Conservation (phyloP, 1,284 basidiomycete genomes). For the Naganishia albida region DNA sequence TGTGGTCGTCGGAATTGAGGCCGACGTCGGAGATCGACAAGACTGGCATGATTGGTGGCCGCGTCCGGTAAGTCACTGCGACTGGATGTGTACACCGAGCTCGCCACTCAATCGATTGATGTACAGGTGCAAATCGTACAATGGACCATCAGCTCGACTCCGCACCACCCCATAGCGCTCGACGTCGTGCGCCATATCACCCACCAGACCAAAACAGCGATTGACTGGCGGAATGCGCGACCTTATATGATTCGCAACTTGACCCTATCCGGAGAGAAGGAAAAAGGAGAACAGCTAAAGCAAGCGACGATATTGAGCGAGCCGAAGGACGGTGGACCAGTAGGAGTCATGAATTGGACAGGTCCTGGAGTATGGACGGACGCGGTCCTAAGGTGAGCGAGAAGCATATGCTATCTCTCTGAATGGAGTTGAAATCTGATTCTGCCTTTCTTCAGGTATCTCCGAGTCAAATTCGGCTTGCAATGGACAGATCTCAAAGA, state of each 20-base stretch:
- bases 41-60: constrained; percentile 55
- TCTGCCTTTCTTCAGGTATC: constrained; percentile 38
- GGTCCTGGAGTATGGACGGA: constrained; percentile 51
- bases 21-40: constrained; percentile 51
- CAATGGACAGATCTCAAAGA: constrained; percentile 50
- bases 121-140: constrained; percentile 53
- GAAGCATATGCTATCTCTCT: neutral
- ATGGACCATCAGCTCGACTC: constrained; percentile 52
- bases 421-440: too few relatives aligned
- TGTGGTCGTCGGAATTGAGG: constrained; percentile 53
- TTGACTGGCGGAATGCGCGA: constrained; percentile 43
- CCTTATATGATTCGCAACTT: constrained; percentile 34
- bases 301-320: constrained; percentile 38
- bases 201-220: constrained; percentile 45
- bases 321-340: constrained; percentile 45
- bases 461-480: constrained; percentile 45
- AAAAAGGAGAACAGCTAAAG: constrained; percentile 37
- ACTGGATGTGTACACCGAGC: constrained; percentile 42
- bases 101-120: neutral
- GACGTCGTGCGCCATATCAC: constrained; percentile 27
- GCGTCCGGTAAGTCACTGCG: constrained; percentile 51
- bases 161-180: constrained; percentile 37
- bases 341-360: constrained; percentile 53
- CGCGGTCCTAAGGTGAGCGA: constrained; percentile 25
- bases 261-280: constrained; percentile 37